Conservation (phyloP, 208 protist species). For the Trypanosoma melophagium region DNA sequence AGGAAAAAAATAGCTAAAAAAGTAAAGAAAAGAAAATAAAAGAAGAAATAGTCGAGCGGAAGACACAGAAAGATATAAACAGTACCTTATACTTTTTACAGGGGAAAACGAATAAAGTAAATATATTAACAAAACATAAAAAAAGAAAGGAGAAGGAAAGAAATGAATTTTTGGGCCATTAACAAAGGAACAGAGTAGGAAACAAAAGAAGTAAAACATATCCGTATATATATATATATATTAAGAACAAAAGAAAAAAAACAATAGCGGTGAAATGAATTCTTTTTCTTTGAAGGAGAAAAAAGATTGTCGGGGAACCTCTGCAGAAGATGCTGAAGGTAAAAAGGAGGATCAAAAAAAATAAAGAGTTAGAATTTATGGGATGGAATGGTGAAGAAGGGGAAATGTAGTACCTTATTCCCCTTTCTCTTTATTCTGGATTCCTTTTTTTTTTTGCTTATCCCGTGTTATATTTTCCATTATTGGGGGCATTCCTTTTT, state of each 20-base stretch:
- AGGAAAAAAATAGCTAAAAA: no score
- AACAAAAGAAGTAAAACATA: background rate
- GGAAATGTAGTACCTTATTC: background rate
- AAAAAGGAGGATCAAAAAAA: no score
- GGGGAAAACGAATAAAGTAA: background rate
- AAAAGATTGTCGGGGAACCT: no score
- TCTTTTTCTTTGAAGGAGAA: no score
- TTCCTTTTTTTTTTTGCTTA: no score
- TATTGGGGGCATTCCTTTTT: background rate
- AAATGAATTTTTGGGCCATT: background rate
- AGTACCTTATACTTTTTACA: no score
- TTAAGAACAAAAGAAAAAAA: background rate
- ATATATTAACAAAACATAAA: background rate
- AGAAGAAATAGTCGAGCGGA: no score
- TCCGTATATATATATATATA: background rate
- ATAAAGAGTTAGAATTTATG: constrained; percentile 7
- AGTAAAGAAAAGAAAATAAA: no score
- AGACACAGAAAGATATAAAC: no score
- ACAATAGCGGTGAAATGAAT: no score
- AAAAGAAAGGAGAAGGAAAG: background rate
- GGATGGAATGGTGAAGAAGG: no score
- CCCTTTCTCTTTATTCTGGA: constrained; percentile 7
- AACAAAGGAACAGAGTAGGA: background rate
- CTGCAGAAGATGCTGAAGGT: no score
- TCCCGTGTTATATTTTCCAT: background rate